A percentile compares a stretch with the other conserved stretches of the same genome.
phyloP scores from a whole-genome alignment of 257 asterid species.

The Handroanthus guayacan region DNA sequence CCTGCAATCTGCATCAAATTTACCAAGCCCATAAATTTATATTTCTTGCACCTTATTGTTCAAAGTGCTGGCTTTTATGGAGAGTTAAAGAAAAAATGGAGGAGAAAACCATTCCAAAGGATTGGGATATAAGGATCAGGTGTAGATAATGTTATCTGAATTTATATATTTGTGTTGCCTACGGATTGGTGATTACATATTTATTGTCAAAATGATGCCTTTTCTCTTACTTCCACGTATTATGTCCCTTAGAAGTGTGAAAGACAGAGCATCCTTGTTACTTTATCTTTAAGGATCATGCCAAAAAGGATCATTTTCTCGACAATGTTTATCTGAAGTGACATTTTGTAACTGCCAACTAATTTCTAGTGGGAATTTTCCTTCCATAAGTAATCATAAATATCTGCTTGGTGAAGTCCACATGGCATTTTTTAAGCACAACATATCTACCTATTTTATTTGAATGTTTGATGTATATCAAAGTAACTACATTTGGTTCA shows the following conservation, averaged over 20 bases:
- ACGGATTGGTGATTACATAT: background rate
- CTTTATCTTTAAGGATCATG: conserved; percentile 3
- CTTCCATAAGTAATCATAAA: conserved; percentile 9
- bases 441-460: background rate
- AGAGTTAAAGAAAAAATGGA: background rate
- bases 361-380: conserved; percentile 9
- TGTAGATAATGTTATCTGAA: conserved; percentile 21
- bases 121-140: background rate
- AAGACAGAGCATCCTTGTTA: background rate
- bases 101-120: background rate
- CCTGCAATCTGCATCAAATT: background rate
- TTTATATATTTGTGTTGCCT: conserved; percentile 7
- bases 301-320: conserved; percentile 2
- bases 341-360: conserved; percentile 8
- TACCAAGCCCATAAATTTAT: background rate
- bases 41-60: conserved; percentile 13
- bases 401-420: background rate
- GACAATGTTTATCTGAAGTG: conserved; percentile 2
- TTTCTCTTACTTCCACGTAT: background rate
- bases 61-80: background rate
- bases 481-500: conserved; percentile 15
- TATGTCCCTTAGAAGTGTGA: conserved; percentile 1
- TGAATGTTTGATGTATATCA: background rate
- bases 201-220: background rate
- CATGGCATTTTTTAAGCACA: background rate